phyloP scores from a whole-genome alignment of 352 stramenopile species.

The Phytophthora ramorum region DNA sequence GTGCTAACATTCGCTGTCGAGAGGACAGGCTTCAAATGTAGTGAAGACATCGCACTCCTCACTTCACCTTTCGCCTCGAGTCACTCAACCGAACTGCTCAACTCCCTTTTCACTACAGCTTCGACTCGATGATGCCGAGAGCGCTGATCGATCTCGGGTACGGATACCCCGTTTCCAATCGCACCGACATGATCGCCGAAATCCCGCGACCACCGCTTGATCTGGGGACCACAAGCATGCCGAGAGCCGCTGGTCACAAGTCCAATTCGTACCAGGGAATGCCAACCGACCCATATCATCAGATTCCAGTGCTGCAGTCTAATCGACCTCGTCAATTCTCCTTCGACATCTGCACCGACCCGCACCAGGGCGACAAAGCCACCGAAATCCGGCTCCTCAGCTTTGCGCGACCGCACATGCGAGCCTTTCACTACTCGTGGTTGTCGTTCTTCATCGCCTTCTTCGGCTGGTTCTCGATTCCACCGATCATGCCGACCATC shows the following conservation, averaged over 20 bases:
- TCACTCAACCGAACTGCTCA: background rate
- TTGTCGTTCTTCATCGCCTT: constrained; percentile 94
- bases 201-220: constrained; percentile 19
- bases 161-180: constrained; percentile 7
- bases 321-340: constrained; percentile 11
- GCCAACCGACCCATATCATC: constrained; percentile 18
- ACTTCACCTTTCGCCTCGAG: constrained; percentile 16
- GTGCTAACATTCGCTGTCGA: background rate
- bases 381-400: constrained; percentile 78
- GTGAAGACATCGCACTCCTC: background rate
- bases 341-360: constrained; percentile 39
- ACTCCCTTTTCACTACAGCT: background rate
- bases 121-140: constrained; percentile 4
- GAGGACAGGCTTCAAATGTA: background rate
- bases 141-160: constrained; percentile 19
- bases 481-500: constrained; percentile 55
- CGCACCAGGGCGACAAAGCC: constrained; percentile 34
- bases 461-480: constrained; percentile 94
- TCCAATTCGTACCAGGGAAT: constrained; percentile 11
- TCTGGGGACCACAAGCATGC: constrained; percentile 7
- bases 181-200: constrained; percentile 8
- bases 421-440: constrained; percentile 92
- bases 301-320: constrained; percentile 24
- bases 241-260: constrained; percentile 5
- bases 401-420: constrained; percentile 89